phyloP scores from a whole-genome alignment of 1,139 yeast genomes.

The Candida sp. region DNA sequence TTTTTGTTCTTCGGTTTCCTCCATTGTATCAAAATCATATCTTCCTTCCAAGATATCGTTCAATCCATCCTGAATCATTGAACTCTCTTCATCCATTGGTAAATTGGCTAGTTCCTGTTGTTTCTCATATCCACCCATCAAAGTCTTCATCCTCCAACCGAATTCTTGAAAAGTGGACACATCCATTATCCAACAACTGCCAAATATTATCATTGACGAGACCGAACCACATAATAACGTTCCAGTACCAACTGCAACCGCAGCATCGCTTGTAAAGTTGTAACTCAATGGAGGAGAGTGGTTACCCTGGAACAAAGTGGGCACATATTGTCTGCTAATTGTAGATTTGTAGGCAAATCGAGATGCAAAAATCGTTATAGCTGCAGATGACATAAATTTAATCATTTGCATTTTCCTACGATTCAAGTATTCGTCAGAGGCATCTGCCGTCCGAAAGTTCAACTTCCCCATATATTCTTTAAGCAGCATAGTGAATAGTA shows the following conservation, averaged over 20 bases:
- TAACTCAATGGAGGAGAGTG: slow-evolving; percentile 77
- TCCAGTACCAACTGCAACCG: slow-evolving; percentile 82
- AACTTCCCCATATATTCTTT: slow-evolving; percentile 1
- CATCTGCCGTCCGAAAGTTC: slow-evolving; percentile 33
- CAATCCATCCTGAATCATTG: slow-evolving; percentile 49
- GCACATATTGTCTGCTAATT: slow-evolving; percentile 68
- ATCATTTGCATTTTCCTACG: slow-evolving; percentile 74
- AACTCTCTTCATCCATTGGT: slow-evolving; percentile 70
- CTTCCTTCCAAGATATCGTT: slow-evolving; percentile 45
- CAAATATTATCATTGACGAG: slow-evolving; percentile 69
- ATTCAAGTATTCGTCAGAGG: slow-evolving; percentile 40
- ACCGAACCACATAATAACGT: slow-evolving; percentile 71
- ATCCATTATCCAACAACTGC: slow-evolving; percentile 78
- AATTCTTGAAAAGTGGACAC: slow-evolving; percentile 68
- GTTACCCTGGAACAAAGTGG: slow-evolving; percentile 80
- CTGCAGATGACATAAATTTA: slow-evolving; percentile 68
- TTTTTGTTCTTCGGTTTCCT: slow-evolving; percentile 1
- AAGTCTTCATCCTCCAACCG: slow-evolving; percentile 61
- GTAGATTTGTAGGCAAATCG: slow-evolving; percentile 76
- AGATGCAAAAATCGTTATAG: slow-evolving; percentile 67
- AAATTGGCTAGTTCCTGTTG: slow-evolving; percentile 43
- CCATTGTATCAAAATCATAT: slow-evolving; percentile 20
- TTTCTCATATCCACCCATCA: slow-evolving; percentile 67
- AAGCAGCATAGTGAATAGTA: neutral
- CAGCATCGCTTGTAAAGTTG: slow-evolving; percentile 79